These are phyloP conservation scores for Trypanosoma cruzi DNA, from an alignment of 208 protist genomes.

Conservation along the genomic window DNA sequence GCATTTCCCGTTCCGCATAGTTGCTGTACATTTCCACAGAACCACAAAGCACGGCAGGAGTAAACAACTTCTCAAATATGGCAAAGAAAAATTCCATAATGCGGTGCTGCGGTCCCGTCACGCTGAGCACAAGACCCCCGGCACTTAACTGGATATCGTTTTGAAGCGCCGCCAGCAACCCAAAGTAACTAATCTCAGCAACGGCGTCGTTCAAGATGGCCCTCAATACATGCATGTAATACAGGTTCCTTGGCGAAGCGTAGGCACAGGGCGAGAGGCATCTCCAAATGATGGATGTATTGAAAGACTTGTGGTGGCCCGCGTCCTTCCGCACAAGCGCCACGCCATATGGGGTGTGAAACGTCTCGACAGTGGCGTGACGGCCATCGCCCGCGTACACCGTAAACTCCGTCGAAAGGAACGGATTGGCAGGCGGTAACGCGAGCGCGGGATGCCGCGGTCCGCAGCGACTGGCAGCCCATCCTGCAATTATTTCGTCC, in stretches of 20 bases:
- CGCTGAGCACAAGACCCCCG: slow-evolving; percentile 42
- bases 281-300: slow-evolving; percentile 41
- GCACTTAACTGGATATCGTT: slow-evolving; percentile 33
- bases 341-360: slow-evolving; percentile 43
- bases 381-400: slow-evolving; percentile 31
- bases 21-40: slow-evolving; percentile 45
- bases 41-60: slow-evolving; percentile 23
- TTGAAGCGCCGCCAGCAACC: slow-evolving; percentile 53
- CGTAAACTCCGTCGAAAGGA: slow-evolving; percentile 73
- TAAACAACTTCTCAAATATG: slow-evolving; percentile 36
- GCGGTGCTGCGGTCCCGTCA: slow-evolving; percentile 61
- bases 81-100: slow-evolving; percentile 50
- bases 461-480: slow-evolving; percentile 30
- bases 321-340: slow-evolving; percentile 47
- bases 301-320: slow-evolving; percentile 61
- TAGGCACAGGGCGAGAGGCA: slow-evolving; percentile 55
- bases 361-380: slow-evolving; percentile 17
- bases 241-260: slow-evolving; percentile 40
- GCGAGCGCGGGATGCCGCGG: slow-evolving; percentile 5
- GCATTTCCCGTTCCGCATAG: slow-evolving; percentile 45
- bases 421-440: slow-evolving; percentile 56
- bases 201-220: slow-evolving; percentile 44
- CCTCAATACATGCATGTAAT: slow-evolving; percentile 68
- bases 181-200: slow-evolving; percentile 69
- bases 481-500: slow-evolving; percentile 38